These are phyloP conservation scores for Strobilomyces echinocephalus DNA, from an alignment of 768 basidiomycete genomes.

Conservation along the genomic window DNA sequence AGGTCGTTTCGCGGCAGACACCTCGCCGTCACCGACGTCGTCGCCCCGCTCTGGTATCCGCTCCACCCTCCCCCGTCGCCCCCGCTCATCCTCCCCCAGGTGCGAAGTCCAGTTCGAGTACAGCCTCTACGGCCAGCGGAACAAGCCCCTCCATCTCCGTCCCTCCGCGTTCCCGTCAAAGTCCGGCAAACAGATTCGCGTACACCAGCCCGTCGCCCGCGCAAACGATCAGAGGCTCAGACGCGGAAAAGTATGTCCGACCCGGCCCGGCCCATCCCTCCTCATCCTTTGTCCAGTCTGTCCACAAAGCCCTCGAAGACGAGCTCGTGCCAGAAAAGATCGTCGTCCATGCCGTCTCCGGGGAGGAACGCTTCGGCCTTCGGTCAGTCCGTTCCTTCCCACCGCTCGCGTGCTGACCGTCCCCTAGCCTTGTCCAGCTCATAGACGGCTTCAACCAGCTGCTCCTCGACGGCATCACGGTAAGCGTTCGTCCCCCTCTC, in stretches of 20 bases:
- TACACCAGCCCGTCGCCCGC: constrained; percentile 46
- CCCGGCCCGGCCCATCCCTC: not conserved
- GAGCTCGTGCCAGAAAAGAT: constrained; percentile 62
- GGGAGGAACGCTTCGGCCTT: constrained; percentile 77
- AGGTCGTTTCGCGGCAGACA: constrained; percentile 38
- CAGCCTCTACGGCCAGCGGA: constrained; percentile 56
- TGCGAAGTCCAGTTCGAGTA: constrained; percentile 81
- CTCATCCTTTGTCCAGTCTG: constrained; percentile 37
- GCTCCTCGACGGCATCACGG: constrained; percentile 43
- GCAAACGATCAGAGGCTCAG: constrained; percentile 51
- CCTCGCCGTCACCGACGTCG: constrained; percentile 61
- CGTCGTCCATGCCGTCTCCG: constrained; percentile 42
- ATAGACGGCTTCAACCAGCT: constrained; percentile 58
- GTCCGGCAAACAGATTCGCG: constrained; percentile 56
- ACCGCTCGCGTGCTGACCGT: not conserved
- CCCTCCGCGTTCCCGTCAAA: constrained; percentile 54
- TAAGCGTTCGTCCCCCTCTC: constrained; percentile 25
- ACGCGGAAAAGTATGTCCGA: constrained; percentile 49
- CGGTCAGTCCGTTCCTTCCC: constrained; percentile 40
- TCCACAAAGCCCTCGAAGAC: constrained; percentile 74
- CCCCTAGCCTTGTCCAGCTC: constrained; percentile 65
- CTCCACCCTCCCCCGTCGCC: not conserved
- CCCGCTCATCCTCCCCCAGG: constrained; percentile 39
- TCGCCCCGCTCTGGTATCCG: constrained; percentile 53
- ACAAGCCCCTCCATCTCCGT: constrained; percentile 43